These are phyloP conservation scores for Aspergillus sp. DNA, from an alignment of 2,329 filamentous ascomycete genomes.

Conservation along the genomic window DNA sequence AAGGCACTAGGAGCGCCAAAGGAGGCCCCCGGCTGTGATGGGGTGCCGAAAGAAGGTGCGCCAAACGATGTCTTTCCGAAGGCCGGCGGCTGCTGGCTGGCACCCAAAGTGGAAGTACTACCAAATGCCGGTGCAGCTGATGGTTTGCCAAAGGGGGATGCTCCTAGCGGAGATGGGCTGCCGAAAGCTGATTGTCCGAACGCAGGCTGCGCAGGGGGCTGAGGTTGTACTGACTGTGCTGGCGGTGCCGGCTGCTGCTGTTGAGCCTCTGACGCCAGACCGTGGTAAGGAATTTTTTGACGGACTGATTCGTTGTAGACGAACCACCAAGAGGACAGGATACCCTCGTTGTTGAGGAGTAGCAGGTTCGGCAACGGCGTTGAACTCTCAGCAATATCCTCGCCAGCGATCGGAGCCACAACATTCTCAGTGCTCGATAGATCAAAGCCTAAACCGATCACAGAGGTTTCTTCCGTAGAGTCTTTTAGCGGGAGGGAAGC, in stretches of 20 bases:
- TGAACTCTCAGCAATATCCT: slow-evolving; percentile 77
- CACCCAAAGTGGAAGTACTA: slow-evolving; percentile 30
- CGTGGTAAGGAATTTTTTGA: slow-evolving; percentile 70
- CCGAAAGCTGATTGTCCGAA: slow-evolving; percentile 34
- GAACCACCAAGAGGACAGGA: slow-evolving; percentile 86
- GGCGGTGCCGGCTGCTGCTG: slow-evolving; percentile 17
- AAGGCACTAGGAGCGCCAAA: slow-evolving; percentile 42
- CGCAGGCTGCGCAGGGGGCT: slow-evolving; percentile 23
- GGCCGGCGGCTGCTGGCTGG: slow-evolving; percentile 31
- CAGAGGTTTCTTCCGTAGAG: slow-evolving; percentile 67
- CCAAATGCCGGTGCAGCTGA: slow-evolving; percentile 31
- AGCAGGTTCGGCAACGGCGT: slow-evolving; percentile 81
- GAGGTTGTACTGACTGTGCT: slow-evolving; percentile 16
- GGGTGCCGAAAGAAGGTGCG: slow-evolving; percentile 35
- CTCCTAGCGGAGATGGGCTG: slow-evolving; percentile 31
- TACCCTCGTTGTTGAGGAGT: slow-evolving; percentile 84
- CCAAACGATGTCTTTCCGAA: slow-evolving; percentile 39
- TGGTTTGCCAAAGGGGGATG: slow-evolving; percentile 28
- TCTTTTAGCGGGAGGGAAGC: slow-evolving; percentile 74
- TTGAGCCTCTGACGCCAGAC: slow-evolving; percentile 54
- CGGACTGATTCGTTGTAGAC: slow-evolving; percentile 86
- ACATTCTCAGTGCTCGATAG: slow-evolving; percentile 81
- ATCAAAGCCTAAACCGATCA: slow-evolving; percentile 79
- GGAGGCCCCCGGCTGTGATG: slow-evolving; percentile 28
- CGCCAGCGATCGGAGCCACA: slow-evolving; percentile 71